phyloP scores from a whole-genome alignment of 1,284 basidiomycete genomes.

The Fomitopsis betulina region DNA sequence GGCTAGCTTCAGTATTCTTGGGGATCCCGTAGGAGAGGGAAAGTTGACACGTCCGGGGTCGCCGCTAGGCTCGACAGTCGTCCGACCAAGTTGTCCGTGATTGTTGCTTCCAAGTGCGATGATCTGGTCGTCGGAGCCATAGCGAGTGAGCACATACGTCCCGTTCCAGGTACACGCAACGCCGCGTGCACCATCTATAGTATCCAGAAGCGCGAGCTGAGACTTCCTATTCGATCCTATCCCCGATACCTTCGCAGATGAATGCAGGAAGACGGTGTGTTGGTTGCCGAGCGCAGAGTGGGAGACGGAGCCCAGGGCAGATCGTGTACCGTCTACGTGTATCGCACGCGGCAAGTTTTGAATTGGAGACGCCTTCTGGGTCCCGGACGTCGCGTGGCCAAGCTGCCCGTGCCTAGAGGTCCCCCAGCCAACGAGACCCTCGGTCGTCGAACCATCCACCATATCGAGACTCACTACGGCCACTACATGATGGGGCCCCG shows the following conservation, averaged over 20 bases:
- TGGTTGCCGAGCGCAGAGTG: slow-evolving; percentile 57
- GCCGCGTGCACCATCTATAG: slow-evolving; percentile 21
- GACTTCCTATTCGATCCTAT: slow-evolving; percentile 69
- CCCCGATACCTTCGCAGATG: slow-evolving; percentile 42
- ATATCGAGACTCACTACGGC: slow-evolving; percentile 32
- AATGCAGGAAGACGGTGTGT: slow-evolving; percentile 59
- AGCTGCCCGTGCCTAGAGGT: slow-evolving; percentile 78
- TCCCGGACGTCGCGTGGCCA: slow-evolving; percentile 31
- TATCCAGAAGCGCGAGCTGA: slow-evolving; percentile 51
- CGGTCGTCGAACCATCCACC: slow-evolving; percentile 19
- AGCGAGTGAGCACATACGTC: slow-evolving; percentile 50
- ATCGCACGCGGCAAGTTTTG: slow-evolving; percentile 33
- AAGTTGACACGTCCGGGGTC: slow-evolving; percentile 31
- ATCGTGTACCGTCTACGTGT: slow-evolving; percentile 17
- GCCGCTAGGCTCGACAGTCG: slow-evolving; percentile 1
- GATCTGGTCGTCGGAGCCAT: slow-evolving; percentile 12
- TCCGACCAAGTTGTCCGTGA: slow-evolving; percentile 68
- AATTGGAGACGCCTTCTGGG: slow-evolving; percentile 24
- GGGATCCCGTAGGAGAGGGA: slow-evolving; percentile 22
- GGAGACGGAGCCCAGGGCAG: slow-evolving; percentile 29
- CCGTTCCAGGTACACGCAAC: slow-evolving; percentile 81
- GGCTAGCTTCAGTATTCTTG: slow-evolving; percentile 30
- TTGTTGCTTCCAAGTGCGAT: slow-evolving; percentile 60
- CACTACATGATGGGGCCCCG: slow-evolving; percentile 74
- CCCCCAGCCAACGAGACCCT: slow-evolving; percentile 75